phyloP scores from a whole-genome alignment of 106 monocot genomes.

The Agapanthus africanus region DNA sequence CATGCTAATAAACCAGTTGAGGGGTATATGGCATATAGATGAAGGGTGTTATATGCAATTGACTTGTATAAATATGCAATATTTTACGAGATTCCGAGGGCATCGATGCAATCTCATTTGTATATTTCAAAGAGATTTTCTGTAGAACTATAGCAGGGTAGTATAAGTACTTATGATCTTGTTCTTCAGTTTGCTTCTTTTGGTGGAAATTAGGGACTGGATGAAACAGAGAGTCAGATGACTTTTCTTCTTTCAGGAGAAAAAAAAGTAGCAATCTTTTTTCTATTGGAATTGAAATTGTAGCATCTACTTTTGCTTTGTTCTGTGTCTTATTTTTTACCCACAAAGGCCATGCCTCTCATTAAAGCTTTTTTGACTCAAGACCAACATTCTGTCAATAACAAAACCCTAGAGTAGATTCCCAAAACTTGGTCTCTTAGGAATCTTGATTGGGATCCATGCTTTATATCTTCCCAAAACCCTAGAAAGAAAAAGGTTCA shows the following conservation, averaged over 20 bases:
- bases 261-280: too few relatives aligned
- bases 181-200: slow-evolving; percentile 10
- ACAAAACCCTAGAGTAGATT: slow-evolving; percentile 27
- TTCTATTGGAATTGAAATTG: too few relatives aligned
- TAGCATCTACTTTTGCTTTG: slow-evolving; percentile 4
- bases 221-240: slow-evolving; percentile 3
- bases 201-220: slow-evolving; percentile 3
- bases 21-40: too few relatives aligned
- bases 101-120: neutral
- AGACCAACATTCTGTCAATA: slow-evolving; percentile 27
- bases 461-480: slow-evolving; percentile 22
- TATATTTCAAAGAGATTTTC: neutral
- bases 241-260: neutral
- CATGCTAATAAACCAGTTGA: too few relatives aligned
- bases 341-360: neutral
- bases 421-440: slow-evolving; percentile 18
- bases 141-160: neutral
- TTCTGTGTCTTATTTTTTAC: neutral
- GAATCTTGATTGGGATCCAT: slow-evolving; percentile 56
- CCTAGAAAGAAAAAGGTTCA: slow-evolving; percentile 11
- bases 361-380: slow-evolving; percentile 35
- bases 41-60: too few relatives aligned
- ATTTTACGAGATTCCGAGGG: too few relatives aligned
- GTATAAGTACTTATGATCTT: neutral
- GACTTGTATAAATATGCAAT: too few relatives aligned